Evolutionary conservation across 345 rosid species (phyloP).

Genomic region (Adansonia digitata): DNA sequence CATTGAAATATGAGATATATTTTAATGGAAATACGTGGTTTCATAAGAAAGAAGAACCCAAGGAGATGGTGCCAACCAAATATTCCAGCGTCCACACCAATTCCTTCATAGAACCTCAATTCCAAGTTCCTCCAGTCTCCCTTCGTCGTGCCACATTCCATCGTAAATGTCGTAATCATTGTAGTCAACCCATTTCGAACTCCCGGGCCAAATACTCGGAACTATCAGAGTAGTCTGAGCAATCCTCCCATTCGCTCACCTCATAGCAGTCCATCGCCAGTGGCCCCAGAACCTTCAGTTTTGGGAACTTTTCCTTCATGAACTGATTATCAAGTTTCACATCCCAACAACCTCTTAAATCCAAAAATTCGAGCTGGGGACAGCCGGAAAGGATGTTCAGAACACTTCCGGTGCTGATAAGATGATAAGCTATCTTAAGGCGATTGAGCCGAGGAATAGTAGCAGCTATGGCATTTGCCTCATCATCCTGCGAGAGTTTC

Average conservation of each 20-base stretch:
- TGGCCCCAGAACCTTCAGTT: conserved; percentile 71
- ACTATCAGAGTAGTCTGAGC: conserved; percentile 65
- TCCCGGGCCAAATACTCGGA: conserved; percentile 73
- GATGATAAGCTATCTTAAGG: conserved; percentile 68
- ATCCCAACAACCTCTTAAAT: conserved; percentile 89
- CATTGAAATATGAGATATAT: not conserved
- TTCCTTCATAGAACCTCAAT: conserved; percentile 48
- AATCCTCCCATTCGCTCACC: conserved; percentile 64
- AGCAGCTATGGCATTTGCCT: conserved; percentile 68
- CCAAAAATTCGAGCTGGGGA: conserved; percentile 58
- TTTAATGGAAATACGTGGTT: not conserved
- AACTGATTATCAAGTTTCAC: conserved; percentile 58
- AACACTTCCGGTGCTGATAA: conserved; percentile 53
- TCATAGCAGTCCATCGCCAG: conserved; percentile 48
- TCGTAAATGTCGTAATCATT: conserved; percentile 38
- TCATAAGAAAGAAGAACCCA: conserved; percentile 13
- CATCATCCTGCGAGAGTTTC: conserved; percentile 54
- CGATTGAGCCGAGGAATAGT: conserved; percentile 79
- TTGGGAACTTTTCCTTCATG: conserved; percentile 61
- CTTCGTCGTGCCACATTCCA: conserved; percentile 53
- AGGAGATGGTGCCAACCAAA: conserved; percentile 53
- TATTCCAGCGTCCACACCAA: conserved; percentile 31
- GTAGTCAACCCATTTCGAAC: conserved; percentile 45
- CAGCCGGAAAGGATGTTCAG: conserved; percentile 55
- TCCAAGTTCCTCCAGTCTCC: conserved; percentile 56